Evolutionary conservation across 306 rosid species (phyloP), one percentile per base, ranked within the genome.

Genomic region (Echinosophora koreensis): DNA sequence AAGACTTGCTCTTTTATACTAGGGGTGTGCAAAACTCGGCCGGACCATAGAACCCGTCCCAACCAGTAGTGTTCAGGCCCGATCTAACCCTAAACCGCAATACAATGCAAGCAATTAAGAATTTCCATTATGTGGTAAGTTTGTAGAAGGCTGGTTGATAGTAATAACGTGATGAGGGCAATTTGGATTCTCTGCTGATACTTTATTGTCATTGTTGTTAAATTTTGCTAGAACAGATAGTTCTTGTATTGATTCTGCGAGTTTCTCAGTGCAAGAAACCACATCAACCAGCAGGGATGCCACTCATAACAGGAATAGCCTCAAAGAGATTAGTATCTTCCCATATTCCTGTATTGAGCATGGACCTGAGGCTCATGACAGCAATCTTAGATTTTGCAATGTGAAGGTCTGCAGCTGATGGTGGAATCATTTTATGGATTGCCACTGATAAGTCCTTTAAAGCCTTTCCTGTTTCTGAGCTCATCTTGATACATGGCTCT

Each of bases 401-500:
- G 61, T 85, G 84, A 49, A 61, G 27, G 15, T 63, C 12, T 1
- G 80, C 85, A 8, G 60, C 16, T 1, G 69, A 39, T 54, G 91
- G 76, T 62, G 60, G 56, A 16, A 63, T 7, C 89, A 82, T 74
- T 66, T 74, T 74, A 3, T 75, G 75, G 1, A 87, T 57, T 41
- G 86, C 68, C 35, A 61, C 5, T 74, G 84, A 73, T 66, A 85
- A 12, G 52, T 83, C 81, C 30, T 74, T 77, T 30, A 83, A 56
- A n/a, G 86, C 84, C 38, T 80, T 80, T 35, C 86, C 85, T 13
- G 82, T 58, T 75, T 83, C 87, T 34, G 61, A 37, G 80, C 84
- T 74, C 82, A 85, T 70, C 30, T 77, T 55, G 2, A 63, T 74
- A 77, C 89, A 85, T 67, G 86, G 56, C 52, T 82, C 87, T 74